phyloP scores from a whole-genome alignment of 2,329 filamentous ascomycete species.

The Pseudogymnoascus sp. region DNA sequence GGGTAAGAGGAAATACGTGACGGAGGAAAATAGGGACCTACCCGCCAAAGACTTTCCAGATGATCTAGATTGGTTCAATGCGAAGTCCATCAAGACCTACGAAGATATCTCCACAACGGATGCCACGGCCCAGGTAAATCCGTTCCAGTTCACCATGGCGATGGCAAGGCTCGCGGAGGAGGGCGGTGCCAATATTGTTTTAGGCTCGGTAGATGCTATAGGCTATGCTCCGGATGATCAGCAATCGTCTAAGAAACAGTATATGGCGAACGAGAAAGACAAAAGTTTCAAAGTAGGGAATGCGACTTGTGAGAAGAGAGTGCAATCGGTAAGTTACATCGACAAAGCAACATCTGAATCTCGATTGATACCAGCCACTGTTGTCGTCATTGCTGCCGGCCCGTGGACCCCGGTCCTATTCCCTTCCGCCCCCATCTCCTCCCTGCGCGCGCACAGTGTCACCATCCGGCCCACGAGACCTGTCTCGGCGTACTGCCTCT shows the following conservation, averaged over 20 bases:
- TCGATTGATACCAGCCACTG: constrained; percentile 44
- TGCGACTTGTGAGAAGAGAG: constrained; percentile 21
- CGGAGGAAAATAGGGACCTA: constrained; percentile 49
- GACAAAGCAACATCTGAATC: constrained; percentile 41
- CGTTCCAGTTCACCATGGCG: constrained; percentile 76
- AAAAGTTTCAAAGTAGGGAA: constrained; percentile 31
- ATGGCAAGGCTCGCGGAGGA: constrained; percentile 70
- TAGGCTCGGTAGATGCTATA: constrained; percentile 62
- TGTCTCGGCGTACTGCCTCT: constrained; percentile 68
- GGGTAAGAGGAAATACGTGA: constrained; percentile 15
- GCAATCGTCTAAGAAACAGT: not conserved
- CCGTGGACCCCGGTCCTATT: constrained; percentile 55
- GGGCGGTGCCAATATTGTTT: constrained; percentile 56
- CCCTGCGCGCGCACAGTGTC: constrained; percentile 55
- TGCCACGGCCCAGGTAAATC: constrained; percentile 90
- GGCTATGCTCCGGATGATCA: constrained; percentile 35
- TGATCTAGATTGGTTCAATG: constrained; percentile 78
- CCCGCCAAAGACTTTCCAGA: constrained; percentile 60
- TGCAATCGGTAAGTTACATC: constrained; percentile 59
- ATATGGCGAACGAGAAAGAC: constrained; percentile 31
- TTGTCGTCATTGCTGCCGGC: constrained; percentile 36
- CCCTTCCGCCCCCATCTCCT: constrained; percentile 48
- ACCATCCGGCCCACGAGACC: constrained; percentile 46
- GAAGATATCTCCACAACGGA: constrained; percentile 72
- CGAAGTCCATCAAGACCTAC: constrained; percentile 58